These are phyloP conservation scores for Prunus salicina DNA, from an alignment of 306 rosid species.

Conservation along the genomic window DNA sequence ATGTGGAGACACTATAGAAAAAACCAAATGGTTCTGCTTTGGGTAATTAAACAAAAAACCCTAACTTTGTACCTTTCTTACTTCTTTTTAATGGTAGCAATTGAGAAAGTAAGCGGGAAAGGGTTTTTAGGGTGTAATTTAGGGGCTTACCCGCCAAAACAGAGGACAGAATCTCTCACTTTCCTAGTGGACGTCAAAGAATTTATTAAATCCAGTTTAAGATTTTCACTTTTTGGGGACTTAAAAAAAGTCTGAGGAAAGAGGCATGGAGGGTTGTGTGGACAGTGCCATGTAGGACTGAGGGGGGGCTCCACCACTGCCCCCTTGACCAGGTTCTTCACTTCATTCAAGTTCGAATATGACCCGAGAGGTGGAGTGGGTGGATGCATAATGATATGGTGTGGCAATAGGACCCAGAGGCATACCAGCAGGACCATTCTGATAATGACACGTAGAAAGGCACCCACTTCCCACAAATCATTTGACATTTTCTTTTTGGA, in stretches of 20 bases:
- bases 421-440: not conserved
- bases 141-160: conserved; percentile 64
- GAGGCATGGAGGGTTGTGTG: conserved; percentile 22
- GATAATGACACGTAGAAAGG: conserved; percentile 11
- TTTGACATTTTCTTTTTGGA: not conserved
- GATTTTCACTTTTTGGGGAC: conserved; percentile 9
- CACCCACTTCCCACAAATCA: not conserved
- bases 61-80: conserved; percentile 19
- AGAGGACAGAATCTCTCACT: conserved; percentile 38
- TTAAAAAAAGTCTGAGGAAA: not conserved
- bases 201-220: conserved; percentile 58
- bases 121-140: conserved; percentile 20
- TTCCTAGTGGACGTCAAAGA: conserved; percentile 76
- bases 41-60: conserved; percentile 5
- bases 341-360: conserved; percentile 23
- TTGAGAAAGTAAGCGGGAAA: conserved; percentile 46
- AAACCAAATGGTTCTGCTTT: conserved; percentile 18
- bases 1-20: conserved; percentile 38
- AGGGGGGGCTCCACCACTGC: conserved; percentile 33
- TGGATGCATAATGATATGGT: conserved; percentile 29
- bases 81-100: conserved; percentile 15
- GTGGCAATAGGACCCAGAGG: conserved; percentile 13
- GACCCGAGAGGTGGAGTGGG: conserved; percentile 51
- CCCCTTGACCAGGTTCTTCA: conserved; percentile 57
- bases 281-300: conserved; percentile 38